phyloP scores from a whole-genome alignment of 805 yeast species.

The Candida palmyrensis region DNA sequence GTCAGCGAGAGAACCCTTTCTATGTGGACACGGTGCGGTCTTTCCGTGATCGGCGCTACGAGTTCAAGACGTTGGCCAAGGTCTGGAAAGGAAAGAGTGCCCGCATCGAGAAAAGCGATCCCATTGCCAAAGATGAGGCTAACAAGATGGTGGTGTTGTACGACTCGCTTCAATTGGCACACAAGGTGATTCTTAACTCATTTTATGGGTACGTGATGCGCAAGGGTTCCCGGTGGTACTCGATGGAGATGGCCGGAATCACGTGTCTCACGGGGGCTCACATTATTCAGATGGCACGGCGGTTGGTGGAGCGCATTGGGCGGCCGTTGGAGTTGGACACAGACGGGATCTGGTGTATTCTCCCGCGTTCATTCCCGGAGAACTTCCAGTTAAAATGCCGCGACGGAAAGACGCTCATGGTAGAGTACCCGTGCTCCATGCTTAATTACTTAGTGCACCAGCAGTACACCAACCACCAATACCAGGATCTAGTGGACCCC shows the following conservation, averaged over 20 bases:
- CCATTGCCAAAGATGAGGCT: conserved; percentile 77
- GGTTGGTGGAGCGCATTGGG: conserved; percentile 87
- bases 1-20: conserved; percentile 97
- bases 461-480: conserved; percentile 88
- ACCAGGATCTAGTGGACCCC: conserved; percentile 79
- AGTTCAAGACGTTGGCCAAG: conserved; percentile 88
- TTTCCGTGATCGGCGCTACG: conserved; percentile 94
- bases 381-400: conserved; percentile 65
- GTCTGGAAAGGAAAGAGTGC: conserved; percentile 84
- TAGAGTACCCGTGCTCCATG: conserved; percentile 96
- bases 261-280: conserved; percentile 98
- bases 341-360: conserved; percentile 99
- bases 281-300: conserved; percentile 94
- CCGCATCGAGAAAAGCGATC: conserved; percentile 48
- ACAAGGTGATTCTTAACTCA: conserved; percentile 92
- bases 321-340: conserved; percentile 95
- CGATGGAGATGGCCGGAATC: conserved; percentile 99
- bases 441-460: conserved; percentile 88
- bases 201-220: conserved; percentile 99
- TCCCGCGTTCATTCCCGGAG: conserved; percentile 92
- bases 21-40: conserved; percentile 91
- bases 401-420: conserved; percentile 69
- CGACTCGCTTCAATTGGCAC: conserved; percentile 94
- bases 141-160: conserved; percentile 88
- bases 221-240: conserved; percentile 98